Base-by-base conservation (phyloP, 2,329 filamentous ascomycete genomes). In the Colletotrichum musicola region DNA sequence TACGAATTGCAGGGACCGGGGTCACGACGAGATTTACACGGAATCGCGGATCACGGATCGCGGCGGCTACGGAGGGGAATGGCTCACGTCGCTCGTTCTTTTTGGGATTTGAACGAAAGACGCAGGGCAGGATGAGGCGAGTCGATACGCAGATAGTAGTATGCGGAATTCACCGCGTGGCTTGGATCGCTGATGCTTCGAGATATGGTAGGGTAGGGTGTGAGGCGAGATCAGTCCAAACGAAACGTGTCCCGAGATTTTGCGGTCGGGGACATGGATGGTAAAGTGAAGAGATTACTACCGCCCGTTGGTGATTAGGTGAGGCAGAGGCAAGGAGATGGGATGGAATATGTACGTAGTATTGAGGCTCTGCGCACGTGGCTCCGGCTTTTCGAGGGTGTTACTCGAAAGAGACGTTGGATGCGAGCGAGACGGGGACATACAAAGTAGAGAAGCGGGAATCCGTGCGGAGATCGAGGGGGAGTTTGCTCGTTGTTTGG, bases 151-250 rank as follows among this genome's bases (percentile, higher is more conserved):
- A 35, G 30, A 9, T 30, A 6, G 27, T 30, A 7, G 9, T 7
- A 10, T 30, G 9, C 7, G 2, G 7, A 35, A 10, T 35, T 7
- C 9, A 35, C 7, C 7, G 50, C 46, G 20, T 46, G 57, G 44
- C 56, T 69, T 61, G 62, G 56, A 54, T 59, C 54, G 35, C 27
- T 18, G 9, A 3, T 53, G 14, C 30, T 20, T 20, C 20, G 30
- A n/a, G 20, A 18, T 25, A 20, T 16, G 13, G 42, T 16, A 56
- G 42, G 22, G 22, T 25, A n/a, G 35, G 27, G 35, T 2, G n/a
- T 4, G 12, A 22, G 22, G 12, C 22, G n/a, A 69, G 51, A 69
- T 69, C 67, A 69, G 67, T 66, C 56, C 62, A 69, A 69, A 69
- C 67, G 53, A 69, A 69, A 67, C 67, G 22, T 69, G 63, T 69